Evolutionary conservation across 805 yeast species (phyloP), one percentile per base, ranked within the genome.

Genomic region (Yamadazyma philogaea): DNA sequence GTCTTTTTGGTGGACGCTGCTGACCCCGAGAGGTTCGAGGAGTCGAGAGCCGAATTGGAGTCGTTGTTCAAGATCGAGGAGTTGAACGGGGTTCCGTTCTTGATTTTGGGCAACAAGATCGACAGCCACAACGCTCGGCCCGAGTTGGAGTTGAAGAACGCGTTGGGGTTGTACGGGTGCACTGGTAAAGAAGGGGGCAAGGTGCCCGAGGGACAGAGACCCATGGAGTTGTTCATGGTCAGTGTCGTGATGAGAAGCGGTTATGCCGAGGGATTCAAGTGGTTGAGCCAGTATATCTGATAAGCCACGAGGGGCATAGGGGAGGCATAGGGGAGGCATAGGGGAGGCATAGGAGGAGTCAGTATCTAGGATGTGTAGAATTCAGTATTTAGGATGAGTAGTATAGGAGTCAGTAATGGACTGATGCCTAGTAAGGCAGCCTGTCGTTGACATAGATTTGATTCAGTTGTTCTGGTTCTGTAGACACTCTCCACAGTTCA

Each of bases 221-320:
- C 99, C 39, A 81, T 91, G 44, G 99, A 93, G 72, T 81, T 93
- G 35, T 93, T 81, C 68, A 93, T 93, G 98, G 91, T 96, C 69
- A 88, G 96, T 20, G 96, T 93, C 52, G 96, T 90, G 43, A 86
- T 90, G 96, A 87, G 98, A 78, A 90, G 87, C 68, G 99, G 99
- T 57, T 93, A 93, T 68, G 95, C 96, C 47, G 98, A 93, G 57
- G 99, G 96, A 50, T 89, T 93, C 79, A 86, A 88, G 78, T 93
- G 97, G 98, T 80, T 93, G 61, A 88, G 96, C 48, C 96, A 93
- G 72, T 91, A 86, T 70, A 91, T 91, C 57, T 91, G 77, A 27
- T 24, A n/a, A 24, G 12, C 12, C 10, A 11, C 10, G 12, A n/a
- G 10, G 3, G 28, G 10, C 8, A 24, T 7, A 24, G 28, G 10